A percentile compares a stretch with the other conserved stretches of the same genome.
These are phyloP conservation scores for Penicillium sp. DNA, from an alignment of 2,329 filamentous ascomycete genomes.

Conservation along the genomic window DNA sequence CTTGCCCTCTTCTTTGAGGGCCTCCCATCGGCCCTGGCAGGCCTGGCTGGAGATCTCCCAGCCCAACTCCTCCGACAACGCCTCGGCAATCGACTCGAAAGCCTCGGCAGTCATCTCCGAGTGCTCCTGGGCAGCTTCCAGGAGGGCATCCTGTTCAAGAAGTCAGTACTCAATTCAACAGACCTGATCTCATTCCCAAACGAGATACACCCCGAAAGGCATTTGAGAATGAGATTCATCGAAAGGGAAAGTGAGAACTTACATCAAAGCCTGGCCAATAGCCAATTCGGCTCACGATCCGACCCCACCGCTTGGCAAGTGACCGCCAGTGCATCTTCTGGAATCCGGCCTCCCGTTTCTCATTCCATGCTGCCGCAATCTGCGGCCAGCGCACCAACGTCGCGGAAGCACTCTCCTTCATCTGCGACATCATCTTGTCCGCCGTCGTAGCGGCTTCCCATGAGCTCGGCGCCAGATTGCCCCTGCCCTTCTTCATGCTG, in stretches of 20 bases:
- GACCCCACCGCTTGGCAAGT: neutral
- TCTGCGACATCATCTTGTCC: conserved; percentile 5
- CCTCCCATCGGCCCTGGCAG: neutral
- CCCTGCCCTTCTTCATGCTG: neutral
- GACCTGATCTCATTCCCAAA: neutral
- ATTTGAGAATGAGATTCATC: neutral
- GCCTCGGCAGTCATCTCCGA: neutral
- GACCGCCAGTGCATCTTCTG: neutral
- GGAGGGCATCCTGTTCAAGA: neutral
- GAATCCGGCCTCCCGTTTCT: neutral
- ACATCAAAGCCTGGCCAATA: conserved; percentile 1
- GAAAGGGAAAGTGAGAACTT: neutral
- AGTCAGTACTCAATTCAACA: neutral
- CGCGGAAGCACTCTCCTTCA: neutral
- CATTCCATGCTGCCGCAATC: neutral
- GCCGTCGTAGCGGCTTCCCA: neutral
- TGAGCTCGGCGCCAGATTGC: neutral
- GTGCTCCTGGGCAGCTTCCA: neutral
- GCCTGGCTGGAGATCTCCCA: neutral
- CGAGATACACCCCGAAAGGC: no score
- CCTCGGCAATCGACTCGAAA: neutral
- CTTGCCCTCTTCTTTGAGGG: neutral
- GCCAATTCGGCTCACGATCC: neutral
- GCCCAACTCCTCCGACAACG: neutral
- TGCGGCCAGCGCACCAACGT: neutral